Evolutionary conservation across 83 land plant genomes (phyloP).

Genomic region (Picea abies): DNA sequence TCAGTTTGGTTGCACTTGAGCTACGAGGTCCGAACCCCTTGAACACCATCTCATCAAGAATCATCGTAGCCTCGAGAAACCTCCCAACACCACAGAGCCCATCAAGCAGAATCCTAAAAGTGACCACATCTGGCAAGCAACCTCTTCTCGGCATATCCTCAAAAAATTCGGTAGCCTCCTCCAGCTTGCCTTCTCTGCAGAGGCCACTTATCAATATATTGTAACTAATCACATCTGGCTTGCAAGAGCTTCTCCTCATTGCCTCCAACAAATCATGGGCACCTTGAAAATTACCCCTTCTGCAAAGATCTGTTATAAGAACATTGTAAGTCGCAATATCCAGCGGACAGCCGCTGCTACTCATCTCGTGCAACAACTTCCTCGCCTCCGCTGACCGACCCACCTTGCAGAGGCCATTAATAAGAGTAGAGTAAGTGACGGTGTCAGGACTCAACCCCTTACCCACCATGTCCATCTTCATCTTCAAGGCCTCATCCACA

Average conservation of each 20-base stretch:
- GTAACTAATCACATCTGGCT: constrained; percentile 31
- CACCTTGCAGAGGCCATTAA: constrained; percentile 27
- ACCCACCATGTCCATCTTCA: constrained; percentile 23
- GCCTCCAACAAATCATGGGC: constrained; percentile 22
- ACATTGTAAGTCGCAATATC: constrained; percentile 12
- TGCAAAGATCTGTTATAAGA: constrained; percentile 21
- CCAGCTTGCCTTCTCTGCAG: constrained; percentile 17
- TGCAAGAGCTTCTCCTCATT: constrained; percentile 21
- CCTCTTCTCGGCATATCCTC: constrained; percentile 18
- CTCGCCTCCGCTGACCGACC: constrained; percentile 21
- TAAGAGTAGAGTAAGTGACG: constrained; percentile 26
- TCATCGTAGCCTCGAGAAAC: constrained; percentile 9
- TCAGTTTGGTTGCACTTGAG: background rate
- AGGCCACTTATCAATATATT: constrained; percentile 24
- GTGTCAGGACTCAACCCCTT: constrained; percentile 18
- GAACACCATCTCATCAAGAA: constrained; percentile 6
- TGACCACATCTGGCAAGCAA: constrained; percentile 2
- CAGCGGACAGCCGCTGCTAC: constrained; percentile 18
- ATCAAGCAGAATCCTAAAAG: constrained; percentile 17
- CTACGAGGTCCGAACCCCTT: constrained; percentile 2
- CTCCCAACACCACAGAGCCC: constrained; percentile 15
- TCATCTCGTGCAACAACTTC: constrained; percentile 27
- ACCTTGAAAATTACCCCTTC: constrained; percentile 18
- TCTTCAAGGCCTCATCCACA: constrained; percentile 23
- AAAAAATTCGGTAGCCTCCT: constrained; percentile 23